Base-by-base conservation (phyloP, 2,329 filamentous ascomycete genomes). In the Colletotrichum incanum region DNA sequence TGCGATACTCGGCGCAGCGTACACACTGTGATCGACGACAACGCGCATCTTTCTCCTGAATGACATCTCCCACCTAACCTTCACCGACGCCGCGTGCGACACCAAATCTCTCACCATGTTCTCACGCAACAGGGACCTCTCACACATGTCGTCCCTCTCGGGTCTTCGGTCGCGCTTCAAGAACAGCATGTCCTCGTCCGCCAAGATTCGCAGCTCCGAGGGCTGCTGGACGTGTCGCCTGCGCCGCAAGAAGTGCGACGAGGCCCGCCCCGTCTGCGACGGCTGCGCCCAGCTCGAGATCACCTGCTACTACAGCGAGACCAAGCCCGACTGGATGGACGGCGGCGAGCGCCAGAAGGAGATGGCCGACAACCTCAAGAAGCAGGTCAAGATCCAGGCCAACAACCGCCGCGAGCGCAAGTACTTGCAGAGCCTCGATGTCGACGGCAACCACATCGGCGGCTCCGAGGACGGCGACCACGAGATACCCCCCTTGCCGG, bases 191-290 rank as follows among this genome's bases (percentile, higher is more conserved):
- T 72, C 69, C 26, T 69, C 65, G 12, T 69, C 65, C 34, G 65
- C 69, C 58, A 83, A 80, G 70, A 75, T 82, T 37, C 81, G 85
- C 50, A 85, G 83, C 71, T 83, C 82, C 61, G 84, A 82, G 9
- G 88, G 88, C 71, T 91, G 89, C 77, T 91, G 88, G 88, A 91
- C 88, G 2, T 91, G 90, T 75, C 86, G 89, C 28, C 82, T 91
- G 14, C 86, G 90, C 26, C 87, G 87, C 75, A 92, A 91, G 76
- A 91, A 90, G 76, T 92, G 90, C 77, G 88, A 90, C 73, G 87
- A 90, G 76, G 81, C 76, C 31, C 84, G 82, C 2, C 88, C 89
- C 14, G 76, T 84, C 12, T 92, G 90, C 78, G 80, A 84, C 7
- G 80, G 78, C 45, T 92, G 89, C 79, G 77, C 79, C 18, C 77